Base-by-base conservation (phyloP, 1,284 basidiomycete genomes). In the Malassezia nana region DNA sequence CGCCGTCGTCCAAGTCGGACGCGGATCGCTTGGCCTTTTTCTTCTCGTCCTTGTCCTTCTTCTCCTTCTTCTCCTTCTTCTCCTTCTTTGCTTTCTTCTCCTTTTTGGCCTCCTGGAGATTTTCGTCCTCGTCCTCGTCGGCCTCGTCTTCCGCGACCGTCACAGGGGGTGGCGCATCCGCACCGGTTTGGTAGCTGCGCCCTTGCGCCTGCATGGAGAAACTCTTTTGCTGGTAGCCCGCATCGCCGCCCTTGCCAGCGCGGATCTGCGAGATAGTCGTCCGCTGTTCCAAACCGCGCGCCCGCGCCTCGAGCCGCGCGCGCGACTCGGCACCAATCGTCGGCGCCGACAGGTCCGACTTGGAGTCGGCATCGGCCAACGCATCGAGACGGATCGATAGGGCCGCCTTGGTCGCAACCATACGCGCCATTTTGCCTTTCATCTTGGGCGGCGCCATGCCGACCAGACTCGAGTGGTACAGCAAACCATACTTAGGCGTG, bases 341-440 rank as follows among this genome's bases (percentile, higher is more conserved):
- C 3, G 68, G 62, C 0, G 88, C 83, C 15, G 87, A 85, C 9
- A 79, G 77, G 56, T 86, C 86, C 1, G 88, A 87, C 76, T 95
- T 94, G 69, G 83, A 86, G 59, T 95, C 89, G 22, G 84, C 80
- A 63, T 95, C 91, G 24, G 91, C 86, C 39, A 98, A 83, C 6
- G 92, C 92, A 67, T 98, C 92, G 39, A 96, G 86, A 75, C 92
- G 89, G 68, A 92, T 89, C 4, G 91, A 94, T 9, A 98, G 82
- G 0, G 92, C 87, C 4, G 92, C 85, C 79, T 71, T 71, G 58
- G 92, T 96, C 32, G 92, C 90, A 26, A 96, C 89, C 92, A 98
- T 98, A 66, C 94, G 86, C 12, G 94, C 94, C 92, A 98, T 96
- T 79, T 98, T 98, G 70, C 92, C 94, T 81, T 98, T 98, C 62